Evolutionary conservation across 1,284 basidiomycete species (phyloP), one percentile per base, ranked within the genome.

Genomic region (Volvariella volvacea): DNA sequence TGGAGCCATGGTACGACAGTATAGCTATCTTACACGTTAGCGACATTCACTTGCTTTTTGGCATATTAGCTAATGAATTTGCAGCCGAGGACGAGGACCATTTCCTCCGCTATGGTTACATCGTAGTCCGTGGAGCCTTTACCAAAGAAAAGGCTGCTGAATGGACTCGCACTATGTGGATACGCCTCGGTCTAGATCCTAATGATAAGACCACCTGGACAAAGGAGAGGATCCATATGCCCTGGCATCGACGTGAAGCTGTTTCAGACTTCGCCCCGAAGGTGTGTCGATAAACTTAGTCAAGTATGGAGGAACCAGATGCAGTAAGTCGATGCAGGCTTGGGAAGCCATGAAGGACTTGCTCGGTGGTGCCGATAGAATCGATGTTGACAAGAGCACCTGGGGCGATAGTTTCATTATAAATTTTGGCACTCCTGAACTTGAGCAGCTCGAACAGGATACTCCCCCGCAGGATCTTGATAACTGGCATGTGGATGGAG

Each of bases 401-500:
- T 80, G 78, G 76, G 70, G 71, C 33, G 76, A 81, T 60, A 72
- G 70, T 32, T 79, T 79, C 59, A 79, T 80, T 48, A 70, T 79
- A 28, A 80, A 80, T 54, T 58, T 82, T 16, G 77, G 77, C 21
- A 68, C 61, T 12, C 62, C 67, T 6, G 68, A 70, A 37, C 59
- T 67, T 38, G 67, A 68, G 46, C 57, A 60, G 21, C 49, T 51
- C 14, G 57, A 53, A 12, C 54, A 60, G 37, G 48, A 49, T 9
- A 55, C 65, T 31, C 57, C 61, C 20, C 73, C 73, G 4, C 53
- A 58, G 44, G 66, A 74, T 47, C 57, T 80, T 46, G 68, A 70
- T 49, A 78, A 78, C 51, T 82, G 78, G 77, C 78, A 82, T 56
- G 74, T 78, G 40, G 78, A 80, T 57, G 78, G 78, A 25, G 78